These are phyloP conservation scores for Lichtheimia corymbifera DNA, from an alignment of 371 early-diverging fungal genomes.

Conservation along the genomic window DNA sequence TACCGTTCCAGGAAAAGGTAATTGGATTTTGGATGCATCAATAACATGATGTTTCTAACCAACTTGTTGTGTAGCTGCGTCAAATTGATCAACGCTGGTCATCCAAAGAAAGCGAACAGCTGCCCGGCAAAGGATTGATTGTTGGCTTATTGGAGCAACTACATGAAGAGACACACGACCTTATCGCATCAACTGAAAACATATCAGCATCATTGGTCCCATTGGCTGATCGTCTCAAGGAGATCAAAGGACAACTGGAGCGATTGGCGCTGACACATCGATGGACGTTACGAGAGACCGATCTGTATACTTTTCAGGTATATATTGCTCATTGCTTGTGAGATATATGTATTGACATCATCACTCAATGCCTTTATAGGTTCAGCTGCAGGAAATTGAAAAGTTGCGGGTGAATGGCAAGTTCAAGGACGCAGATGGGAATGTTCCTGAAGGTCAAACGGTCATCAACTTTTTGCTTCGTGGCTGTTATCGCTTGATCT, in stretches of 20 bases:
- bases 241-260: slow-evolving; percentile 75
- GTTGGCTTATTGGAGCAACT: slow-evolving; percentile 82
- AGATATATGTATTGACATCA: not conserved
- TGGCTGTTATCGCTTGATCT: slow-evolving; percentile 85
- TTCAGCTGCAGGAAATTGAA: slow-evolving; percentile 76
- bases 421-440: slow-evolving; percentile 68
- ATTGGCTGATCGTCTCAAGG: slow-evolving; percentile 73
- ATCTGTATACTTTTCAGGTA: slow-evolving; percentile 80
- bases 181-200: slow-evolving; percentile 76
- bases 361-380: slow-evolving; percentile 20
- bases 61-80: slow-evolving; percentile 38
- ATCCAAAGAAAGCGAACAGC: slow-evolving; percentile 55
- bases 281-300: slow-evolving; percentile 84
- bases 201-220: slow-evolving; percentile 67
- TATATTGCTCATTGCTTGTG: not conserved
- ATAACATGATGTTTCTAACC: too few species aligned
- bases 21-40: too few species aligned
- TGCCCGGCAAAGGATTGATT: slow-evolving; percentile 83
- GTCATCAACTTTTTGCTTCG: slow-evolving; percentile 83
- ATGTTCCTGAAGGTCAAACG: slow-evolving; percentile 71
- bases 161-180: slow-evolving; percentile 78
- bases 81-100: slow-evolving; percentile 69
- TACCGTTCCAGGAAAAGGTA: slow-evolving; percentile 62
- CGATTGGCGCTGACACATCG: slow-evolving; percentile 73
- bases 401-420: slow-evolving; percentile 67